A percentile compares a stretch with the other conserved stretches of the same genome.
Conservation (phyloP, 306 rosid species). For the Quercus alba region DNA sequence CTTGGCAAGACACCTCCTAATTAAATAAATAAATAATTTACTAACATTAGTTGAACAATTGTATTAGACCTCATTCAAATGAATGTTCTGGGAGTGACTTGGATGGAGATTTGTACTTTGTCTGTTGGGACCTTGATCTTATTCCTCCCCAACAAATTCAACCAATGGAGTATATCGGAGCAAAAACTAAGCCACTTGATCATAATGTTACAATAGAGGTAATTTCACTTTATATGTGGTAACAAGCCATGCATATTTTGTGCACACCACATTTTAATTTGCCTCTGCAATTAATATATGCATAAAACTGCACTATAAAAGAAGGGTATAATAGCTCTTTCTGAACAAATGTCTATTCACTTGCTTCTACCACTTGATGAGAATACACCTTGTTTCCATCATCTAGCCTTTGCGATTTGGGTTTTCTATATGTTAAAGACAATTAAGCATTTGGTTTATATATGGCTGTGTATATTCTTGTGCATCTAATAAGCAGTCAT, state of each 20-base stretch:
- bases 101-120: slow-evolving; percentile 43
- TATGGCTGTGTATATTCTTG: too few species aligned
- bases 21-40: background rate
- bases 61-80: slow-evolving; percentile 38
- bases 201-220: slow-evolving; percentile 45
- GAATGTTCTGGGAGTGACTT: slow-evolving; percentile 51
- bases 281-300: too few species aligned
- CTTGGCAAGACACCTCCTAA: too few species aligned
- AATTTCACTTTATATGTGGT: background rate
- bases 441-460: too few species aligned
- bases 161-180: slow-evolving; percentile 29
- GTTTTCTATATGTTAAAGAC: too few species aligned
- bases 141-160: slow-evolving; percentile 12
- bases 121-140: slow-evolving; percentile 42
- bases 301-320: too few species aligned
- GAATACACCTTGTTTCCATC: too few species aligned
- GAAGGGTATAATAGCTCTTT: too few species aligned
- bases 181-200: slow-evolving; percentile 11
- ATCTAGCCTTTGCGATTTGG: too few species aligned
- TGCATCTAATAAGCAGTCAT: too few species aligned
- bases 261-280: background rate
- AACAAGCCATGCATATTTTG: background rate
- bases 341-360: too few species aligned
- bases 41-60: background rate
- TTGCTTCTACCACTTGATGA: too few species aligned